Percentiles rank a stretch among this genome's conserved stretches.
phyloP scores from a whole-genome alignment of 2,329 filamentous ascomycete species.

The Botrytis hyacinthi region DNA sequence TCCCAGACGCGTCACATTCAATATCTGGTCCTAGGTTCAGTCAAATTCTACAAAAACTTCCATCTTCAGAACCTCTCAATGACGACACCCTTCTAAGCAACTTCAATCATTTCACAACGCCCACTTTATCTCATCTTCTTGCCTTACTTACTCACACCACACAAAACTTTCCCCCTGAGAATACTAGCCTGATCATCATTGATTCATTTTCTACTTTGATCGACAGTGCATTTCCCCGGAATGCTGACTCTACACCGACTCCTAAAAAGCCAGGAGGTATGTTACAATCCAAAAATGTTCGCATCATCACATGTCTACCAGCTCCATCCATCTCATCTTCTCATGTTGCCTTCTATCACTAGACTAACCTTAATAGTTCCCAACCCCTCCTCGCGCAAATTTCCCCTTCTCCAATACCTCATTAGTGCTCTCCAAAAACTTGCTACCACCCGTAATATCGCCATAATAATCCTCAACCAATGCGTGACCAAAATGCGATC shows the following conservation, averaged over 20 bases:
- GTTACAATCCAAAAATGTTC: not conserved
- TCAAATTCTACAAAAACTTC: slow-evolving; percentile 42
- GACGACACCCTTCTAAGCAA: slow-evolving; percentile 42
- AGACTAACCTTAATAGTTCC: slow-evolving; percentile 20
- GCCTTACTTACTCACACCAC: slow-evolving; percentile 71
- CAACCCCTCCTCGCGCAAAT: slow-evolving; percentile 41
- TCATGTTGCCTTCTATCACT: not conserved
- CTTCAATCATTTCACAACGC: slow-evolving; percentile 63
- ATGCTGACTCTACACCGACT: slow-evolving; percentile 40
- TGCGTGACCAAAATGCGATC: slow-evolving; percentile 77
- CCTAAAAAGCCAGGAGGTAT: slow-evolving; percentile 33
- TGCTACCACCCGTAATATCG: slow-evolving; percentile 69
- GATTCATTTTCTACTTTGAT: slow-evolving; percentile 77
- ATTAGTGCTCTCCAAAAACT: slow-evolving; percentile 72
- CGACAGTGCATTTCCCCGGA: slow-evolving; percentile 71
- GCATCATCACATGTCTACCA: not conserved
- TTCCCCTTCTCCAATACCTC: slow-evolving; percentile 53
- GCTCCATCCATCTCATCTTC: not conserved
- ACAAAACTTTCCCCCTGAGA: slow-evolving; percentile 56
- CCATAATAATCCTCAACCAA: slow-evolving; percentile 74
- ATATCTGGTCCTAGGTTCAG: slow-evolving; percentile 49
- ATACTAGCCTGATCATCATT: slow-evolving; percentile 69
- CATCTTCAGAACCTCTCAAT: slow-evolving; percentile 14
- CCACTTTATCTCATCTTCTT: slow-evolving; percentile 63
- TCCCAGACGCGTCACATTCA: slow-evolving; percentile 38